Evolutionary conservation across 176 grass and related monocot genomes (phyloP), one percentile per base, ranked within the genome.

Genomic region (Ensete ventricosum): DNA sequence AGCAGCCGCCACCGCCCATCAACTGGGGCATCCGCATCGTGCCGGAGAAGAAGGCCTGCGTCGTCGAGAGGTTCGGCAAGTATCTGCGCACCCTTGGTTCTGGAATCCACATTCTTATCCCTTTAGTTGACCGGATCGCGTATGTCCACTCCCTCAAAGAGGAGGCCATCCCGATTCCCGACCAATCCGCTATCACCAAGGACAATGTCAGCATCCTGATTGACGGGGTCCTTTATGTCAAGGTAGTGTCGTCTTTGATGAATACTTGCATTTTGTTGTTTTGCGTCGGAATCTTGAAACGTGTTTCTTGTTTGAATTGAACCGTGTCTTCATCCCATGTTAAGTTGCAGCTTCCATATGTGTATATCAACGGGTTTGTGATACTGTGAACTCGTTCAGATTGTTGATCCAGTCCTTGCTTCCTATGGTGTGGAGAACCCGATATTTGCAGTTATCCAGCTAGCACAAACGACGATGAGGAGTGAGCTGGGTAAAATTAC

Each of bases 121-220:
- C 90, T 11, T 64, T 82, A 2, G 86, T 94, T 25, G 95, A 98
- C 73, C 88, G 95, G 53, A 89, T 98, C 50, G 82, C 95, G 1
- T 98, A 98, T 78, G 90, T 94, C 19, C 95, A 98, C 80, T 94
- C 95, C 24, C 88, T 98, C 74, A 98, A 98, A 83, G 95, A 98
- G 86, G 95, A 98, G 86, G 84, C 95, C 11, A 94, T 98, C 55
- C 90, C 95, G 11, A 98, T 98, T 64, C 80, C 95, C 12, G 69
- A 98, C 83, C 95, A 98, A 73, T 85, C 84, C 63, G 95, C 95
- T 73, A 98, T 98, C 72, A 98, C 95, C 48, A 98, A 89, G 57
- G 95, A 98, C 78, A 98, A 98, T 78, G 95, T 98, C 54, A 82
- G 80, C 25, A 98, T 98, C 53, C 89, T 85, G 57, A 98, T 98